Base-by-base conservation (phyloP, 352 stramenopile genomes). In the Elongisporangium prolatum region DNA sequence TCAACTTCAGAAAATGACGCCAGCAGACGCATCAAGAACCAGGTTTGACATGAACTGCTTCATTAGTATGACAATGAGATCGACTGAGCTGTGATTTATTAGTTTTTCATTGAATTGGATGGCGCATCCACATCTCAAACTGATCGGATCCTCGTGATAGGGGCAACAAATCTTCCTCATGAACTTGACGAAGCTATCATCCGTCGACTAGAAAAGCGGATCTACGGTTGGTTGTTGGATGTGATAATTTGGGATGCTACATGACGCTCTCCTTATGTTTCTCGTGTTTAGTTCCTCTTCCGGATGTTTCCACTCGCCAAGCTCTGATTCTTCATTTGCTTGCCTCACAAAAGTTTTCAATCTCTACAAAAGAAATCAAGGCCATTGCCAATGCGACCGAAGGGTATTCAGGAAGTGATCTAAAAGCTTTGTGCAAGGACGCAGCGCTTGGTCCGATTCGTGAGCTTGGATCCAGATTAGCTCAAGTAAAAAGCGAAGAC, bases 371-470 rank as follows among this genome's bases (percentile, higher is more conserved):
- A 24, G 86, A 95, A 56, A 64, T 97, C 53, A 75, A 77, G 13
- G 50, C 59, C 10, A 77, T 98, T 25, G 84, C 91, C 3, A 67
- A 78, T 5, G 68, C 62, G 34, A 97, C 90, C 0, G 75, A 88
- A 28, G 75, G 84, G 25, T 98, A 96, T 50, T 93, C 86, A 8
- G 86, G 86, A 4, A 93, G 84, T 48, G 86, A 95, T 63, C 65
- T 95, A 18, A 98, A 98, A 58, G 93, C 97, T 63, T 59, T 99
- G 0, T 98, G 93, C 64, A 95, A 97, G 60, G 94, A 97, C 49
- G 96, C 96, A 14, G 93, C 93, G 21, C 91, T 98, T 57, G 89
- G 96, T 18, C 88, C 92, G 2, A 91, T 98, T 25, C 87, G 94
- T 38, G 84, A 88, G 10, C 68, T 92, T 47, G 83, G 85, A 25